Evolutionary conservation across 305 asterid genomes (phyloP), one percentile per base, ranked within the genome.

Genomic region (Caryopteris hybrid): DNA sequence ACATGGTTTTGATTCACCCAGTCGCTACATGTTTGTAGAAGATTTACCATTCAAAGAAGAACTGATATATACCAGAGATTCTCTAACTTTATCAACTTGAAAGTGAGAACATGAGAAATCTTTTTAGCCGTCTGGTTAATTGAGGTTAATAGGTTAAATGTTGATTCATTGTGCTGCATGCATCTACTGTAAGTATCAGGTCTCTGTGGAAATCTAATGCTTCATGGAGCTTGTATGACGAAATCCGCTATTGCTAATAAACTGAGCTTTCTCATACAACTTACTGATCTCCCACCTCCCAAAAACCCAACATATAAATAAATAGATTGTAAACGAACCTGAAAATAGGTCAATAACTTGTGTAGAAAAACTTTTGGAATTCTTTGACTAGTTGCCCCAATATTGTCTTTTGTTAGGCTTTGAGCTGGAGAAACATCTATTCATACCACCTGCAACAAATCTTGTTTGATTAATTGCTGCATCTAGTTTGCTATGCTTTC

Each of bases 221-320:
- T 23, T 12, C 7, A 34, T 55, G 70, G 60, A 48, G 70, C 31
- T 27, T 64, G 62, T 11, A n/a, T n/a, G n/a, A n/a, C n/a, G n/a
- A n/a, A n/a, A n/a, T n/a, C n/a, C n/a, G n/a, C n/a, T n/a, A n/a
- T n/a, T n/a, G 54, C 23, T 23, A 38, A 22, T 18, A 38, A 47
- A 46, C 64, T 18, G 64, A 42, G 33, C 22, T 38, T 38, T 38
- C 33, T 21, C 51, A 57, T 31, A 59, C 20, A 38, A 59, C n/a
- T n/a, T 14, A 23, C 16, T 14, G 13, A 50, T 20, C 14, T 42
- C n/a, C 18, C 18, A 3, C 23, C 5, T 7, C n/a, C n/a, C n/a
- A 46, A 46, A 17, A 5, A 0, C 4, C 5, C n/a, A 3, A 43
- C 5, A n/a, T 43, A 16, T 3, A 3, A 41, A 41, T 5, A 3